Evolutionary conservation across 805 yeast genomes (phyloP), one percentile per base, ranked within the genome.

Genomic region (Barnettozyma salicaria): DNA sequence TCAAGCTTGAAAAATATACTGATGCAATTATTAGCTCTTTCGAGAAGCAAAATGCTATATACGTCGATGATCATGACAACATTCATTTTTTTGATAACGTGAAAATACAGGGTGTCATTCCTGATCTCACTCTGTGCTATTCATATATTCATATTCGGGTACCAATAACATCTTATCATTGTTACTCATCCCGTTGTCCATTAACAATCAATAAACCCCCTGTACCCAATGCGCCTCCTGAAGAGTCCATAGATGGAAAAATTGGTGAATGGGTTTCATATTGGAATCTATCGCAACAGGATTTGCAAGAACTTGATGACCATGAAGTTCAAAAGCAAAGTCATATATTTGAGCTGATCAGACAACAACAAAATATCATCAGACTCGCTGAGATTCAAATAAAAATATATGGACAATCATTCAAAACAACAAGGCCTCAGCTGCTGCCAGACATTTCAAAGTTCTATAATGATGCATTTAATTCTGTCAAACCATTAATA

Each of bases 341-440:
- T 39, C 76, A 79, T 40, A 70, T 84, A 4, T 87, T 81, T 58
- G 95, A 86, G 53, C 61, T 85, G 32, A 74, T 86, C 20, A 67
- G 76, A 39, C 72, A 77, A 32, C 95, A 85, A 46, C 85, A 80
- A 48, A 70, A 76, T 13, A 81, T 80, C 36, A 70, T 84, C 18
- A 76, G 74, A 33, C 70, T 85, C 50, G 80, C 88, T 2, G 68
- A 70, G 43, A 74, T 80, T 4, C 80, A 84, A 36, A 64, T 81
- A 4, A 73, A 72, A 24, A 71, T 73, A 7, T 77, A 72, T 43
- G 80, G 82, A 2, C 63, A 61, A 17, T 55, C 64, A 4, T 60
- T 64, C 40, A 56, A 58, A 34, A 53, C 56, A 11, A 62, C 63
- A 20, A 53, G 58, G 12, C 69, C 76, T 1, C 61, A 65, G 8